Conservation (phyloP, 2,329 filamentous ascomycete genomes). For the Hyphodiscus sp. region DNA sequence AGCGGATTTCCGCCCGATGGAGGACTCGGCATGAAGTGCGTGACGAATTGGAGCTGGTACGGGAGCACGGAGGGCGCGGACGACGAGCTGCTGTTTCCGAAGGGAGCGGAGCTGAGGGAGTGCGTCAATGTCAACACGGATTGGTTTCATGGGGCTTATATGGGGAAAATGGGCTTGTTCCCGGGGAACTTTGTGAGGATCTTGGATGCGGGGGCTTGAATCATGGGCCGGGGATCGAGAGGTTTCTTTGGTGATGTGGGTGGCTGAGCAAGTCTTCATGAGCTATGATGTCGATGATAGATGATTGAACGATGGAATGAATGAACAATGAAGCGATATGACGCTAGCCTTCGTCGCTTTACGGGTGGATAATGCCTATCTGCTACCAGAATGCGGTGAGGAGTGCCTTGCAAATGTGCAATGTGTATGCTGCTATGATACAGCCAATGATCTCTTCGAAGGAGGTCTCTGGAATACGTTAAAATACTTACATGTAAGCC, state of each 20-base stretch:
- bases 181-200: conserved; percentile 68
- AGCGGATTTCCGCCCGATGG: conserved; percentile 65
- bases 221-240: not conserved
- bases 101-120: conserved; percentile 75
- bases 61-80: conserved; percentile 49
- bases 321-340: too few species aligned
- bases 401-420: too few species aligned
- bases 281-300: not conserved
- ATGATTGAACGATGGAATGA: not conserved
- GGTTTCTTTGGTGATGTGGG: not conserved
- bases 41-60: conserved; percentile 73
- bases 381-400: too few species aligned
- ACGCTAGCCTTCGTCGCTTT: too few species aligned
- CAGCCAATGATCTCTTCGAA: too few species aligned
- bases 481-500: too few species aligned
- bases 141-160: conserved; percentile 85
- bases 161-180: conserved; percentile 72
- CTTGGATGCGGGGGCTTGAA: conserved; percentile 21
- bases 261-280: not conserved
- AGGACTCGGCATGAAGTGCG: conserved; percentile 56
- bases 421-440: too few species aligned
- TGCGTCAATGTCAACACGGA: conserved; percentile 83
- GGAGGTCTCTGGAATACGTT: too few species aligned
- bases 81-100: conserved; percentile 78
- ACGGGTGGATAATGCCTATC: too few species aligned